A percentile compares a stretch with the other conserved stretches of the same genome.
Evolutionary conservation across 2,329 filamentous ascomycete species (phyloP).

Genomic region (Aureobasidium sp.): DNA sequence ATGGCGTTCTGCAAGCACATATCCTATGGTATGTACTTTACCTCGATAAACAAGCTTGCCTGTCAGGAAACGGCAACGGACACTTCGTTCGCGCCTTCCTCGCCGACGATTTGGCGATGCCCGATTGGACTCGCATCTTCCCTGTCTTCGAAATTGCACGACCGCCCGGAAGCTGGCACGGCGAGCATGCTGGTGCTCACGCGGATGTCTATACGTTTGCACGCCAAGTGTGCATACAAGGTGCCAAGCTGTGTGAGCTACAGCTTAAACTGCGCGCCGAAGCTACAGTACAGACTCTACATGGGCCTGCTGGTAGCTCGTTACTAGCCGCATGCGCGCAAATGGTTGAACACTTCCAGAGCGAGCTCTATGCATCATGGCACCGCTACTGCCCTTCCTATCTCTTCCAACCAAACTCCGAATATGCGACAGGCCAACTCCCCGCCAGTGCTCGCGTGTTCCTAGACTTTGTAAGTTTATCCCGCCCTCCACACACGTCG

Average conservation of each 20-base stretch:
- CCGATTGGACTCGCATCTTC: slow-evolving; percentile 2
- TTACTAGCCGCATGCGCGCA: slow-evolving; percentile 16
- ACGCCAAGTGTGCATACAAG: slow-evolving; percentile 36
- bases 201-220: slow-evolving; percentile 36
- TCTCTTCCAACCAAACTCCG: slow-evolving; percentile 16
- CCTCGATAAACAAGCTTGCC: slow-evolving; percentile 47
- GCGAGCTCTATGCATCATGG: slow-evolving; percentile 23
- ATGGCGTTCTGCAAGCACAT: slow-evolving; percentile 39
- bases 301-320: neutral
- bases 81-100: neutral
- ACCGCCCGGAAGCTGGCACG: neutral
- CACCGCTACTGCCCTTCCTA: slow-evolving; percentile 19
- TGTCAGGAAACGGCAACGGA: slow-evolving; percentile 24
- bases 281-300: slow-evolving; percentile 14
- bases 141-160: neutral
- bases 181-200: slow-evolving; percentile 13
- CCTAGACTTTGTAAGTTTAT: slow-evolving; percentile 37
- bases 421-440: slow-evolving; percentile 24
- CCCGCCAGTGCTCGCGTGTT: slow-evolving; percentile 18
- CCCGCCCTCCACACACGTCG: neutral
- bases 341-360: slow-evolving; percentile 20
- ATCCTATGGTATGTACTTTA: slow-evolving; percentile 46
- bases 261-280: slow-evolving; percentile 33
- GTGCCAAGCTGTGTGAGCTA: slow-evolving; percentile 36
- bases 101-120: slow-evolving; percentile 10